Conservation (phyloP, 257 asterid genomes). For the Fraxinus anomala region DNA sequence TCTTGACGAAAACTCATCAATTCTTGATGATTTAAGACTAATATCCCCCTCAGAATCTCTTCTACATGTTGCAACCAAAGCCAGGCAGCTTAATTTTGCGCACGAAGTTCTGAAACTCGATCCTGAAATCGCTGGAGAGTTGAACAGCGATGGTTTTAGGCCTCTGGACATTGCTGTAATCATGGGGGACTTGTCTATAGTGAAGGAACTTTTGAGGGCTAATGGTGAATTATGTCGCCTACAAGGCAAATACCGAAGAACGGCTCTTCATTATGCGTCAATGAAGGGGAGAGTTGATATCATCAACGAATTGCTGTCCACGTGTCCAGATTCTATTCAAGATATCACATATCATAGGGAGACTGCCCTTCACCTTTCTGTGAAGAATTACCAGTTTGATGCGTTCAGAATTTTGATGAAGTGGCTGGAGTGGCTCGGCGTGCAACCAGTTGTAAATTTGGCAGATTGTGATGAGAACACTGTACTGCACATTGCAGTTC, state of each 20-base stretch:
- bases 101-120: conserved; percentile 22
- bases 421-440: not conserved
- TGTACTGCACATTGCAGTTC: conserved; percentile 12
- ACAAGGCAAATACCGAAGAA: conserved; percentile 27
- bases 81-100: conserved; percentile 22
- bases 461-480: not conserved
- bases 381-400: not conserved
- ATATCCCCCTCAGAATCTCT: conserved; percentile 15
- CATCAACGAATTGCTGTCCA: not conserved
- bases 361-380: not conserved
- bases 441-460: not conserved
- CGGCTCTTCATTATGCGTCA: conserved; percentile 28
- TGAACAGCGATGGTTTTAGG: not conserved
- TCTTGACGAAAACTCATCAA: conserved; percentile 21
- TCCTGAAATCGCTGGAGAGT: conserved; percentile 19
- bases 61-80: conserved; percentile 30
- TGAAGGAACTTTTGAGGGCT: conserved; percentile 14
- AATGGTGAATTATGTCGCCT: conserved; percentile 16
- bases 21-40: conserved; percentile 22
- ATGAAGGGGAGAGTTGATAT: not conserved
- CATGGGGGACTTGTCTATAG: conserved; percentile 23
- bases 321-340: not conserved
- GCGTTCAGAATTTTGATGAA: not conserved
- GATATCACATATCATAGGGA: not conserved
- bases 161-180: conserved; percentile 30